Base-by-base conservation (phyloP, 768 basidiomycete species). In the Tylopilus plumbeoviolaceoides region DNA sequence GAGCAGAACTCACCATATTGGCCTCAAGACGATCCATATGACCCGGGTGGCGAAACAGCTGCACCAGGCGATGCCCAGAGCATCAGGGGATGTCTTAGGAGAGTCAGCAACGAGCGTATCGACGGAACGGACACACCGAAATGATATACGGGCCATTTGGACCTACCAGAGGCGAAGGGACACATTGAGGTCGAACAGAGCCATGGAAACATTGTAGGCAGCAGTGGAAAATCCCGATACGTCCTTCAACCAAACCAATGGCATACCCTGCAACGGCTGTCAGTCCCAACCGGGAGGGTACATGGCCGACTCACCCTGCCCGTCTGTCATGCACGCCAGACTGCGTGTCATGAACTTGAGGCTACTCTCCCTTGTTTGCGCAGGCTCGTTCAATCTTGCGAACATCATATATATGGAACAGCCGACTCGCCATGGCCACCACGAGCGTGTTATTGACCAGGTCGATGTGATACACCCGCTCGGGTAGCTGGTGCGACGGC, bases 311-410 rank as follows among this genome's bases (percentile, higher is more conserved):
- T 39, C 56, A 89, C 94, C 95, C 73, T 93, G 82, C 2, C 95
- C 94, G 66, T 91, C 89, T 2, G 81, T 78, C 95, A 98, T 98
- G 65, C 91, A 92, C 12, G 89, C 91, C 48, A 99, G 70, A 44
- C 86, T 87, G 53, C 93, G 75, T 38, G 95, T 98, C 89, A 97
- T 89, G 67, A 89, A 98, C 70, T 97, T 97, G 54, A 99, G 70
- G 58, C 91, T 93, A 66, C 91, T 93, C 72, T 98, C 97, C 56
- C 97, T 72, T 67, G 84, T 79, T 63, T 94, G 90, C 48, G 81
- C 77, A 0, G 90, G 87, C 47, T 77, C 72, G 50, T 78, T 75
- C 82, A 98, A n/a, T 87, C 55, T 84, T 85, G 25, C 91, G 77
- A 15, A 92, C 74, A 60, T 95, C 91, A 61, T 89, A 98, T 14